Percentiles rank a stretch among this genome's conserved stretches.
These are phyloP conservation scores for Lasiodiplodia sp. DNA, from an alignment of 2,329 filamentous ascomycete genomes.

Conservation along the genomic window DNA sequence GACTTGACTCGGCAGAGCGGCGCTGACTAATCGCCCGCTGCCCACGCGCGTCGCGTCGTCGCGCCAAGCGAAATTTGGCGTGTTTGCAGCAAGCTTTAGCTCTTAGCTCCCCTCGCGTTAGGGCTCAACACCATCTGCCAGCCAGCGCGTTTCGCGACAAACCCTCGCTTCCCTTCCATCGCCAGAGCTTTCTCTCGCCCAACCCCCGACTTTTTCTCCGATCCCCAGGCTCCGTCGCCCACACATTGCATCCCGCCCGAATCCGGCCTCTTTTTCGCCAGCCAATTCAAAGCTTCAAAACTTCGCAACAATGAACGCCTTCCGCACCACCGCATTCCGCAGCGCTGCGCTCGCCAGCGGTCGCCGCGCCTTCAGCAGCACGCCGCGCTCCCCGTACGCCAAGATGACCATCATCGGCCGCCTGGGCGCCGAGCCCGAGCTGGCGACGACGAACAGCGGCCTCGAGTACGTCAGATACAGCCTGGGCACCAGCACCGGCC, in stretches of 20 bases:
- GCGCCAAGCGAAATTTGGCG: slow-evolving; percentile 1
- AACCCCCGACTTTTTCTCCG: not conserved
- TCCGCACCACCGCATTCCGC: slow-evolving; percentile 47
- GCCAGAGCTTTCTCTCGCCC: not conserved
- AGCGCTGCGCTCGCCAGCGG: slow-evolving; percentile 41
- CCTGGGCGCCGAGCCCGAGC: slow-evolving; percentile 80
- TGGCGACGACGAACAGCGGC: slow-evolving; percentile 72
- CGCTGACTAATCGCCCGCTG: slow-evolving; percentile 1
- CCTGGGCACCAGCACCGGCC: slow-evolving; percentile 73
- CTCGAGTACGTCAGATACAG: slow-evolving; percentile 79
- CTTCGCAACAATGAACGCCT: slow-evolving; percentile 11
- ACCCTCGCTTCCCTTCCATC: not conserved
- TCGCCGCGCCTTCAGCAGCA: slow-evolving; percentile 78
- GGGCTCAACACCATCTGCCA: slow-evolving; percentile 15
- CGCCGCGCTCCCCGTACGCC: slow-evolving; percentile 69
- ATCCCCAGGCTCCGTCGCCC: not conserved
- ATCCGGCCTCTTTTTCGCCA: not conserved
- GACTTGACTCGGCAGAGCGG: not conserved
- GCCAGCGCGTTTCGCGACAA: slow-evolving; percentile 5
- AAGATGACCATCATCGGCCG: slow-evolving; percentile 88
- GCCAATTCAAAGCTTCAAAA: not conserved
- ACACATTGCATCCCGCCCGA: not conserved
- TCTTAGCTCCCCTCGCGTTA: slow-evolving; percentile 2
- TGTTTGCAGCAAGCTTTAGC: slow-evolving; percentile 10
- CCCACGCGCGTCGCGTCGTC: not conserved